Conservation (phyloP, 352 stramenopile genomes). For the Globisporangium parvum region DNA sequence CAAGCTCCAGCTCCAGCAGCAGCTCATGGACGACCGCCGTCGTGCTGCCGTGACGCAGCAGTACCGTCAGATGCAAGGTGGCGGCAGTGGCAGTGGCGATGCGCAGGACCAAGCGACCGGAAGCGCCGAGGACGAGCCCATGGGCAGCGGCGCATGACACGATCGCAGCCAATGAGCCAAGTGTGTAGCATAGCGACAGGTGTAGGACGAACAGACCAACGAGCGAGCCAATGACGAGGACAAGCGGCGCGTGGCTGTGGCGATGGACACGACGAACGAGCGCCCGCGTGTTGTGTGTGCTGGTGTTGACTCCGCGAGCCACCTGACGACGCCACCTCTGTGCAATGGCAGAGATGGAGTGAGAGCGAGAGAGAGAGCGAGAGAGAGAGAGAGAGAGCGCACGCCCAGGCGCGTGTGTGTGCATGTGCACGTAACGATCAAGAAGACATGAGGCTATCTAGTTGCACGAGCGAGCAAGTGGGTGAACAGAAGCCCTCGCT, state of each 20-base stretch:
- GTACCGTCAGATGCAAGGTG: slow-evolving; percentile 76
- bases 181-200: slow-evolving; percentile 13
- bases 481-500: too few species aligned
- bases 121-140: slow-evolving; percentile 25
- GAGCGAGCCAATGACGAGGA: not conserved
- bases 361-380: too few species aligned
- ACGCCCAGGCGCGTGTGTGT: too few species aligned
- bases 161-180: not conserved
- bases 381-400: too few species aligned
- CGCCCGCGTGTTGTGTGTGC: not conserved
- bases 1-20: slow-evolving; percentile 95
- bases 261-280: not conserved
- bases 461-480: too few species aligned
- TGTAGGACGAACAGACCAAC: not conserved
- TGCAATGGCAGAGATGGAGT: too few species aligned
- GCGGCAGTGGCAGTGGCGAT: slow-evolving; percentile 1
- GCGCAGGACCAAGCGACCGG: slow-evolving; percentile 4
- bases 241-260: not conserved
- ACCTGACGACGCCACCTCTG: too few species aligned
- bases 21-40: slow-evolving; percentile 96
- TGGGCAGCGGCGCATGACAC: slow-evolving; percentile 13
- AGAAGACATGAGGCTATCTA: too few species aligned
- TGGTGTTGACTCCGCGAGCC: not conserved
- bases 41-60: slow-evolving; percentile 84
- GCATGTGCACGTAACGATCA: too few species aligned